Evolutionary conservation across 345 rosid genomes (phyloP).

Genomic region (Eucalyptus sp.): DNA sequence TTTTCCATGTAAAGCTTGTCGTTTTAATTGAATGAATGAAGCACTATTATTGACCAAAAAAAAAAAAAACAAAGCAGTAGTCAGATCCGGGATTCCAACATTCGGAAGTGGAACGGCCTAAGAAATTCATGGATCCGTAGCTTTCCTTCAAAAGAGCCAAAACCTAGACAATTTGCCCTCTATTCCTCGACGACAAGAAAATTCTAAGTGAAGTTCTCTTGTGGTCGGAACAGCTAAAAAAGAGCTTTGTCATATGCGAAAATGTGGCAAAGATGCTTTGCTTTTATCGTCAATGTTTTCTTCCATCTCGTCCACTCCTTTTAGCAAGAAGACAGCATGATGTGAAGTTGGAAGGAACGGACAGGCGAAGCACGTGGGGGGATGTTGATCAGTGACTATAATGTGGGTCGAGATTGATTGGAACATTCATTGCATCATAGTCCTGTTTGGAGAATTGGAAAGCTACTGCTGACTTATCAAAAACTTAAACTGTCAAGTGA

Average conservation of each 20-base stretch:
- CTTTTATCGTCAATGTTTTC: background rate
- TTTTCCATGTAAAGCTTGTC: no score
- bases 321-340: background rate
- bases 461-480: background rate
- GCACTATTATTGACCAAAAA: no score
- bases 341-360: background rate
- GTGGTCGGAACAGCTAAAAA: background rate
- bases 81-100: background rate
- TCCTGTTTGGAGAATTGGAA: background rate
- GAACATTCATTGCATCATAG: background rate
- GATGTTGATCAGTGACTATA: background rate
- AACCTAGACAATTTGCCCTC: background rate
- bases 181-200: background rate
- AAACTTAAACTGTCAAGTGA: background rate
- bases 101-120: background rate
- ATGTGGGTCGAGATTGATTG: background rate
- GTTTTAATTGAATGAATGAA: no score
- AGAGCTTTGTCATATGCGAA: background rate
- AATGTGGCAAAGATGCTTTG: background rate
- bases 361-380: background rate
- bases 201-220: background rate
- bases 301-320: background rate
- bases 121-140: background rate
- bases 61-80: no score
- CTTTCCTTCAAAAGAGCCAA: background rate